A percentile compares a stretch with the other conserved stretches of the same genome.
These are phyloP conservation scores for Fusarium tricinctum DNA, from an alignment of 2,329 filamentous ascomycete species.

Conservation along the genomic window DNA sequence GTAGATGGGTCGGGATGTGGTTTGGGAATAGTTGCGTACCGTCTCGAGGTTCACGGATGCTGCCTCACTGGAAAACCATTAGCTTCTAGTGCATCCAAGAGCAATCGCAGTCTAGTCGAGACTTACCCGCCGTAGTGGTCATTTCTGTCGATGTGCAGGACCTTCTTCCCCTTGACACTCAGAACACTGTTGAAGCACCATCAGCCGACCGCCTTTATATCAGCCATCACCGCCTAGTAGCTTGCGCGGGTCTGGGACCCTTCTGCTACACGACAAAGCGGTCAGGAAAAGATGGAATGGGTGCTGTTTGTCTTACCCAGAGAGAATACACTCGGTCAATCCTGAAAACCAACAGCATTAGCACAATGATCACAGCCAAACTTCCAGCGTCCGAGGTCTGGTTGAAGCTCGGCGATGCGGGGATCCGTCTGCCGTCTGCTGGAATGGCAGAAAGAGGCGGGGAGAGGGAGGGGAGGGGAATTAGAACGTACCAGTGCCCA, in stretches of 20 bases:
- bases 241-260: slow-evolving; percentile 19
- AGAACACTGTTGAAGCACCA: slow-evolving; percentile 72
- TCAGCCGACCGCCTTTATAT: slow-evolving; percentile 47
- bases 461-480: slow-evolving; percentile 19
- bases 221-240: slow-evolving; percentile 31
- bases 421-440: slow-evolving; percentile 31
- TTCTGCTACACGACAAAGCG: slow-evolving; percentile 13
- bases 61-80: slow-evolving; percentile 74
- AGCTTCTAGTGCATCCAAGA: slow-evolving; percentile 20
- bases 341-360: slow-evolving; percentile 66
- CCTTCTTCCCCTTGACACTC: slow-evolving; percentile 99
- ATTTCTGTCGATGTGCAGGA: slow-evolving; percentile 98
- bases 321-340: slow-evolving; percentile 98
- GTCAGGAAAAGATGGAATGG: background rate
- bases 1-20: slow-evolving; percentile 28
- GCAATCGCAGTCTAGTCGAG: background rate
- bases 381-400: slow-evolving; percentile 10
- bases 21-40: slow-evolving; percentile 64
- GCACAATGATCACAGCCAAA: slow-evolving; percentile 9
- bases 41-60: slow-evolving; percentile 97
- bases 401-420: slow-evolving; percentile 43
- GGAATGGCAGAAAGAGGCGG: slow-evolving; percentile 28
- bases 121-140: slow-evolving; percentile 97
- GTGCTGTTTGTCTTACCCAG: slow-evolving; percentile 74
- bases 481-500: slow-evolving; percentile 87